Evolutionary conservation across 345 rosid genomes (phyloP).

Genomic region (Sisymbrium irio): DNA sequence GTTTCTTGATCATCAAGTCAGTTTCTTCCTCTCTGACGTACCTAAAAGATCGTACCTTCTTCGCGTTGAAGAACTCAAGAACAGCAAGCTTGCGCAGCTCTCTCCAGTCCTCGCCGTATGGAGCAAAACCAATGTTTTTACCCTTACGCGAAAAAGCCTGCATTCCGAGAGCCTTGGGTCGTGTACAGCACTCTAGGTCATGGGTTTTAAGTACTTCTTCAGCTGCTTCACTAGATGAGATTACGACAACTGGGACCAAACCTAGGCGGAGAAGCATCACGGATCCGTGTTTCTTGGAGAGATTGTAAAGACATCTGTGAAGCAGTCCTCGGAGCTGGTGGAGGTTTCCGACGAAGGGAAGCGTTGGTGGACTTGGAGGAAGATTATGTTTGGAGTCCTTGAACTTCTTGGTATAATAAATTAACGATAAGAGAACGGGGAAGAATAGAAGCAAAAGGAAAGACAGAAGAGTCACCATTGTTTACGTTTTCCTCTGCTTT

Average conservation of each 20-base stretch:
- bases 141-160: slow-evolving; percentile 15
- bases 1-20: slow-evolving; percentile 18
- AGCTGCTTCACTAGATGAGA: slow-evolving; percentile 36
- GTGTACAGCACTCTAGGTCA: slow-evolving; percentile 40
- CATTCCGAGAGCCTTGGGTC: slow-evolving; percentile 13
- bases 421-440: neutral
- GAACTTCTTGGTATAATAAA: neutral
- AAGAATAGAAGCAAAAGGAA: slow-evolving; percentile 12
- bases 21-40: slow-evolving; percentile 22
- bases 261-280: slow-evolving; percentile 34
- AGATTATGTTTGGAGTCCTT: neutral
- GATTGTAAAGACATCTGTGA: slow-evolving; percentile 29
- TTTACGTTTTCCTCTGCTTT: neutral
- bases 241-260: slow-evolving; percentile 12
- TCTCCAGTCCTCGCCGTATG: slow-evolving; percentile 26
- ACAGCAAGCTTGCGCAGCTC: slow-evolving; percentile 31
- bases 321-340: slow-evolving; percentile 22
- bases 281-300: slow-evolving; percentile 31
- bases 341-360: slow-evolving; percentile 28
- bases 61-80: neutral
- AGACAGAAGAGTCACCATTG: neutral
- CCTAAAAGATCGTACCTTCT: slow-evolving; percentile 23
- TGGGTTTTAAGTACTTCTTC: slow-evolving; percentile 28
- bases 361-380: slow-evolving; percentile 26
- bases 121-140: slow-evolving; percentile 16